Base-by-base conservation (phyloP, 2,329 filamentous ascomycete species). In the Sphaerulina vaccinii region DNA sequence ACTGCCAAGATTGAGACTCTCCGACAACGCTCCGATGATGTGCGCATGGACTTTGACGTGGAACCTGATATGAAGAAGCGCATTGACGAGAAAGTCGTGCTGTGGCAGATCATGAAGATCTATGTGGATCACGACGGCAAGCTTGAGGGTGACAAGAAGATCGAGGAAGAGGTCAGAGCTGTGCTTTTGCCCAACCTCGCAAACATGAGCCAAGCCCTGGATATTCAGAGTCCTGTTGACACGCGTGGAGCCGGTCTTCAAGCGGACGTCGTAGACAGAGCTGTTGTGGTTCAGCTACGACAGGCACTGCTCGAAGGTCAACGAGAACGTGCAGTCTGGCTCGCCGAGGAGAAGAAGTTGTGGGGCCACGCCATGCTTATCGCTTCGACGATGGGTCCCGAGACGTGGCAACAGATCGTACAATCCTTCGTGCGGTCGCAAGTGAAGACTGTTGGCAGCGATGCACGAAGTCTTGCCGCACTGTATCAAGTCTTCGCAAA, bases 291-390 rank as follows among this genome's bases (percentile, higher is more conserved):
- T 54, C 79, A 84, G 52, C 78, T 97, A 40, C 86, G 88, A 22
- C 84, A 79, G 39, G 78, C 84, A 62, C 79, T 99, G 3, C 77
- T 95, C 7, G 76, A 82, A 49, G 93, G 95, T 8, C 86, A 97
- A 40, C 83, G 90, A 18, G 90, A 96, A 65, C 89, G 91, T 61
- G 93, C 93, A 4, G 88, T 95, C 0, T 97, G 92, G 92, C 79
- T 87, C 58, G 91, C 93, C 3, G 92, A 90, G 24, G 93, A 99
- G 69, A 90, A 91, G 69, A 84, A 91, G 42, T 76, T 99, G 2
- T 99, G 95, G 95, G 93, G 90, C 2, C 95, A 99, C 69, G 95
- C 93, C 2, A 87, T 99, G 80, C 78, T 99, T 16, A 86, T 99
- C 29, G 87, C 93, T 69, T 95, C 72, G 5, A 93, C 89, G 1